Evolutionary conservation across 2,329 filamentous ascomycete species (phyloP).

Genomic region (Aspergillus tubingensis): DNA sequence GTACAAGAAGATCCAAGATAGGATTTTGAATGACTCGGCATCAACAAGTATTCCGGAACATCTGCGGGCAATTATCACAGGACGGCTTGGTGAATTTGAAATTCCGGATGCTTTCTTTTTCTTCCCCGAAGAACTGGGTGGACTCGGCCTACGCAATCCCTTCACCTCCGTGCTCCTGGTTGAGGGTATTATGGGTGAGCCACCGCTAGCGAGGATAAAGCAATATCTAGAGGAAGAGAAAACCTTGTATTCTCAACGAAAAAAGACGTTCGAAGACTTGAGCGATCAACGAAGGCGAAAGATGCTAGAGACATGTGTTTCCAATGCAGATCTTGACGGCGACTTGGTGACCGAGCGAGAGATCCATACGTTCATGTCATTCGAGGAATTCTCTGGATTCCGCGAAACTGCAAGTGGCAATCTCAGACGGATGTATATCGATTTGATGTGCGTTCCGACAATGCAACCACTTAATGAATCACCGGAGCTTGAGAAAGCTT

Average conservation of each 20-base stretch:
- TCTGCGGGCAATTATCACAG: slow-evolving; percentile 51
- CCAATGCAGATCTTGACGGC: not conserved
- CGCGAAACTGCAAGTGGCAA: slow-evolving; percentile 27
- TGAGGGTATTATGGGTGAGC: slow-evolving; percentile 29
- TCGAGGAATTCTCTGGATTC: slow-evolving; percentile 39
- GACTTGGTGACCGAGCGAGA: slow-evolving; percentile 17
- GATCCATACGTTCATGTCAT: slow-evolving; percentile 34
- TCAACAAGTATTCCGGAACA: slow-evolving; percentile 50
- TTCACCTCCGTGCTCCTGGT: slow-evolving; percentile 47
- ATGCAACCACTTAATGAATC: slow-evolving; percentile 20
- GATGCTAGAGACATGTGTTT: not conserved
- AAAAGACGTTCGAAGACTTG: slow-evolving; percentile 27
- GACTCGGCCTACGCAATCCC: slow-evolving; percentile 51
- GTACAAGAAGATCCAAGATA: slow-evolving; percentile 49
- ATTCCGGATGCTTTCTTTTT: slow-evolving; percentile 53
- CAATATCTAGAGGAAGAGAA: slow-evolving; percentile 28
- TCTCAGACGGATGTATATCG: slow-evolving; percentile 25
- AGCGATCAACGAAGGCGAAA: slow-evolving; percentile 10
- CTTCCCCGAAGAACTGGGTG: slow-evolving; percentile 50
- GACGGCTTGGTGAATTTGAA: slow-evolving; percentile 50
- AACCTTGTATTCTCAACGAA: slow-evolving; percentile 22
- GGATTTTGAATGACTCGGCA: slow-evolving; percentile 40
- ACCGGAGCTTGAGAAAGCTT: slow-evolving; percentile 24
- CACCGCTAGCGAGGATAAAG: slow-evolving; percentile 27
- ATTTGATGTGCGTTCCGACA: slow-evolving; percentile 28